Evolutionary conservation across 2,329 filamentous ascomycete species (phyloP).

Genomic region (Exophiala spinifera): DNA sequence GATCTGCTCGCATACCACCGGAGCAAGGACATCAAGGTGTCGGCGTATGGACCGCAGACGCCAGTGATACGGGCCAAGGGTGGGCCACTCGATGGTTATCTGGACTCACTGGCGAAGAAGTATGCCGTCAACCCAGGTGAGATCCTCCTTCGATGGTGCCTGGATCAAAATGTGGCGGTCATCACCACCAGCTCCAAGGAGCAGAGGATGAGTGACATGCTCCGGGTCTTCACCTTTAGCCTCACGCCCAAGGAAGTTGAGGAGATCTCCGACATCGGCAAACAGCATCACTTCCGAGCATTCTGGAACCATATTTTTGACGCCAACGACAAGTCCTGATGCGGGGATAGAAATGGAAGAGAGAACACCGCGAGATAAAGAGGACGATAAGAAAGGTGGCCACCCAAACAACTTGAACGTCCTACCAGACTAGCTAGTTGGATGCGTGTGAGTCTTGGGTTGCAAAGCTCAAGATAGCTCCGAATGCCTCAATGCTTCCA

Average conservation of each 20-base stretch:
- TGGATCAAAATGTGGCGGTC: slow-evolving; percentile 58
- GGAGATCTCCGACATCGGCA: slow-evolving; percentile 49
- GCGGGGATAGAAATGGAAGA: too few relatives aligned
- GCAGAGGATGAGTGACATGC: slow-evolving; percentile 56
- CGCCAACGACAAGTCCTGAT: slow-evolving; percentile 39
- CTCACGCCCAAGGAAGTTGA: slow-evolving; percentile 58
- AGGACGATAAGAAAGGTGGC: too few relatives aligned
- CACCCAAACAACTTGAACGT: too few relatives aligned
- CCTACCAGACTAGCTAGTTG: too few relatives aligned
- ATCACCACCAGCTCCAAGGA: slow-evolving; percentile 62
- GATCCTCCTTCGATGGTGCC: slow-evolving; percentile 57
- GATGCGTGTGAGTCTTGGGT: too few relatives aligned
- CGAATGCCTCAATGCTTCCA: too few relatives aligned
- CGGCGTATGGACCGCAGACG: slow-evolving; percentile 44
- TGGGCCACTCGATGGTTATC: slow-evolving; percentile 54
- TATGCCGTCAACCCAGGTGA: slow-evolving; percentile 59
- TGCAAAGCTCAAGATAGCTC: too few relatives aligned
- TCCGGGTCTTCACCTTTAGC: slow-evolving; percentile 55
- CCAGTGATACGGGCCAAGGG: slow-evolving; percentile 54
- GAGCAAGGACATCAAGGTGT: slow-evolving; percentile 40
- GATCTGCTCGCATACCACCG: slow-evolving; percentile 41
- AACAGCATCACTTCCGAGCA: slow-evolving; percentile 50
- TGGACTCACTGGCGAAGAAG: slow-evolving; percentile 55
- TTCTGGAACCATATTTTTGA: slow-evolving; percentile 53
- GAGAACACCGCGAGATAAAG: too few relatives aligned